Conservation (phyloP, 2,329 filamentous ascomycete genomes). For the Penicillium corylophilum region DNA sequence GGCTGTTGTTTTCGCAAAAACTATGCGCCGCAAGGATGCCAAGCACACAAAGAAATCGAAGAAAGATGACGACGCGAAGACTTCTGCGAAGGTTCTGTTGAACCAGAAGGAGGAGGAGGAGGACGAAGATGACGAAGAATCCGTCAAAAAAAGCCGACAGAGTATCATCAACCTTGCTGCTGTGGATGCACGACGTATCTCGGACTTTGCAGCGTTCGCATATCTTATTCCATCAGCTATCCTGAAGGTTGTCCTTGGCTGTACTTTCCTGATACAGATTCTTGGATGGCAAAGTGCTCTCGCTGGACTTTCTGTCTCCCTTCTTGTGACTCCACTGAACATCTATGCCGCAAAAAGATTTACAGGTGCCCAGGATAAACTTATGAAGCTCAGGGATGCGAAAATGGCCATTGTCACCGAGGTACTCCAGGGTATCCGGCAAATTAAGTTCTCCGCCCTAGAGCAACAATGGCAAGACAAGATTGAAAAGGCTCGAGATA, state of each 20-base stretch:
- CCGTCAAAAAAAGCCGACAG: constrained; percentile 61
- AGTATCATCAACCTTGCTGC: constrained; percentile 73
- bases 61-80: constrained; percentile 27
- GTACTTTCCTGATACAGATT: constrained; percentile 65
- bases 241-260: constrained; percentile 64
- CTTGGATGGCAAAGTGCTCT: constrained; percentile 70
- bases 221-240: constrained; percentile 63
- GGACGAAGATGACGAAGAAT: constrained; percentile 45
- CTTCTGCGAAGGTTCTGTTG: constrained; percentile 9
- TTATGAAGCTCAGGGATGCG: constrained; percentile 74
- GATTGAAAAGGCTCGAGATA: constrained; percentile 63
- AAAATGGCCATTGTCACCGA: constrained; percentile 76
- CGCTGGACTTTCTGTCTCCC: constrained; percentile 64
- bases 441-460: constrained; percentile 80
- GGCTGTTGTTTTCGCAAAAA: constrained; percentile 72
- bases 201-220: constrained; percentile 67
- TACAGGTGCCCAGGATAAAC: constrained; percentile 61
- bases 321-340: constrained; percentile 67
- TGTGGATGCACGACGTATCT: constrained; percentile 69
- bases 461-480: constrained; percentile 73
- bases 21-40: constrained; percentile 73
- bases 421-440: constrained; percentile 73
- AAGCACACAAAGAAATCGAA: constrained; percentile 38
- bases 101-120: constrained; percentile 43
- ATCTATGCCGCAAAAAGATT: constrained; percentile 66